Conservation (phyloP, 202 grass and related monocot species). For the Dendrocalamus latiflorus region DNA sequence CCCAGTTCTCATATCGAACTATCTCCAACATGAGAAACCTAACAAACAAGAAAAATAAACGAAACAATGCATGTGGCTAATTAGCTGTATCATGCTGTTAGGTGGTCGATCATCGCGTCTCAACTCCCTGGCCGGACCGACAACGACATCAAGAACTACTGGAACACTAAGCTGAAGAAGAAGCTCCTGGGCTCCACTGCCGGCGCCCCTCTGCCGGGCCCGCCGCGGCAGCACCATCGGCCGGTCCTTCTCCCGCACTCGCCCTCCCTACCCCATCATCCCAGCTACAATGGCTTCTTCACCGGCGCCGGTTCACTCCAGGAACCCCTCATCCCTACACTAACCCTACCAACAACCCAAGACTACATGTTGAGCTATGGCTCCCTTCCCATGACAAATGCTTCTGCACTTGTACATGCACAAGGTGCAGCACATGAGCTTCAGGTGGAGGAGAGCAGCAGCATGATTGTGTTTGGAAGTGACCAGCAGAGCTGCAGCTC, state of each 20-base stretch:
- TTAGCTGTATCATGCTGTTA: not conserved
- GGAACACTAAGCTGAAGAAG: too few species aligned
- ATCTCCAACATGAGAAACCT: not conserved
- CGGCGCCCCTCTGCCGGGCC: constrained; percentile 4
- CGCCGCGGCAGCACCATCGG: constrained; percentile 38
- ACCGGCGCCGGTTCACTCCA: not conserved
- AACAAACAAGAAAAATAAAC: not conserved
- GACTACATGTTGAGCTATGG: constrained; percentile 21
- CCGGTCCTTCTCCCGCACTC: constrained; percentile 46
- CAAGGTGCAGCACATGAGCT: not conserved
- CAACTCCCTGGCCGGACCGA: constrained; percentile 76
- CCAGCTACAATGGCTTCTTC: constrained; percentile 28
- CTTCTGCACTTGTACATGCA: not conserved
- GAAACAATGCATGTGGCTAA: not conserved
- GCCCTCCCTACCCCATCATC: not conserved
- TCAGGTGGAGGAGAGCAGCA: constrained; percentile 44
- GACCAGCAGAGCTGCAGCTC: too few species aligned
- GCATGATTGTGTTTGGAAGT: too few species aligned
- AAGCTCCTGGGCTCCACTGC: constrained; percentile 10
- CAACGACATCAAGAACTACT: constrained; percentile 98
- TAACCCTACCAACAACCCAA: constrained; percentile 3
- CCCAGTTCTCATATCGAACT: not conserved
- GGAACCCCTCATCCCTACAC: constrained; percentile 4
- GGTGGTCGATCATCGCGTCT: constrained; percentile 89
- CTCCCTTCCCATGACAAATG: not conserved